Evolutionary conservation across 441 rosid species (phyloP), one percentile per base, ranked within the genome.

Genomic region (Eruca vesicaria): DNA sequence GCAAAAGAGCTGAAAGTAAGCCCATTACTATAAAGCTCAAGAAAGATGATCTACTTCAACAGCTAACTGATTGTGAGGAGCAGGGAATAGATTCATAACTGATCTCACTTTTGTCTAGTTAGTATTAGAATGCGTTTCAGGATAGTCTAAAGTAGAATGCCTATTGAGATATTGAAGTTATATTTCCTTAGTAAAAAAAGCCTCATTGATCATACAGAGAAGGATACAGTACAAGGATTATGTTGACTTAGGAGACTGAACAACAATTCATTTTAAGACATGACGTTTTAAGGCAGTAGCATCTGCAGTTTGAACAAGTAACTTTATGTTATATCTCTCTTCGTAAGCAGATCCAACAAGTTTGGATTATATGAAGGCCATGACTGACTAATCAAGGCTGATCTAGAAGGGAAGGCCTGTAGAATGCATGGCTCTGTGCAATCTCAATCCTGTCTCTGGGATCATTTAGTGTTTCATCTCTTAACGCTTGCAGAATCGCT

Each of bases 371-470:
- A n/a, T 28, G 6, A 2, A 43, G 70, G 56, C 41, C 6, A 43
- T 35, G 14, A 62, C n/a, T n/a, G n/a, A n/a, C n/a, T n/a, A 19
- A 33, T 86, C 84, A 88, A 66, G 97, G 92, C 81, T 91, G 95
- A 43, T 92, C 92, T 23, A 95, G 97, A 67, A 95, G 95, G 18
- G 98, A 96, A 68, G 99, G 99, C 84, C 95, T 85, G 83, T 89
- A 90, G 82, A 93, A 93, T 52, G 96, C 97, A 82, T 93, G 98
- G 71, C 85, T 91, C 67, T 95, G 97, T 18, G 97, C 99, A 66
- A 95, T 91, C 88, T 95, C 95, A 7, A 95, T 95, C 64, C 98
- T 86, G 60, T 91, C 99, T 20, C 98, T 84, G 0, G 99, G 98
- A 78, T 96, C 99, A 20, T 91, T 90, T 89, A 93, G 16, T 35